These are phyloP conservation scores for Cystodermella granulosa DNA, from an alignment of 1,284 basidiomycete species.

Conservation along the genomic window DNA sequence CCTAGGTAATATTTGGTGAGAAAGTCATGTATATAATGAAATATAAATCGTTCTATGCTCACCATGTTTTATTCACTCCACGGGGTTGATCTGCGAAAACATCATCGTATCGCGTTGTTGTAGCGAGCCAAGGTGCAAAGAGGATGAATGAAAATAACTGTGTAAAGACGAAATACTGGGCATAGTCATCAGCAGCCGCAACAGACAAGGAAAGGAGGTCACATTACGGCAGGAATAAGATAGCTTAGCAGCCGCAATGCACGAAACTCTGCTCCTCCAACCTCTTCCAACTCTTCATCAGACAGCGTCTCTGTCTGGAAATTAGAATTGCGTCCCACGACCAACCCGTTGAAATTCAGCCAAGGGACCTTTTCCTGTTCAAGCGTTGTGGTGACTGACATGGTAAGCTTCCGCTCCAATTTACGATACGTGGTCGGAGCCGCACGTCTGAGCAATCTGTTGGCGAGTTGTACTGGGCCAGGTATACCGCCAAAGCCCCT, in stretches of 20 bases:
- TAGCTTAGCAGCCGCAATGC: constrained; percentile 54
- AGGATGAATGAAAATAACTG: constrained; percentile 61
- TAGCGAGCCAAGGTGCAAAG: constrained; percentile 48
- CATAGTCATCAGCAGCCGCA: constrained; percentile 1
- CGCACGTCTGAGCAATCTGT: constrained; percentile 28
- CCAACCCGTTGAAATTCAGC: constrained; percentile 39
- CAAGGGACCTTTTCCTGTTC: constrained; percentile 32
- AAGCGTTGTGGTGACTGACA: constrained; percentile 30
- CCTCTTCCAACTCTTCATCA: constrained; percentile 67
- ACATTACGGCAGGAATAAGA: constrained; percentile 45
- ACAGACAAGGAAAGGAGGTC: constrained; percentile 5
- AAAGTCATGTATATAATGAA: neutral
- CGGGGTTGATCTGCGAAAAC: constrained; percentile 46
- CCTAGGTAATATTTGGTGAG: constrained; percentile 25
- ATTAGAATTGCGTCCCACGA: constrained; percentile 69
- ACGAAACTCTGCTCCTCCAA: constrained; percentile 80
- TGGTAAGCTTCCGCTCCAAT: constrained; percentile 39
- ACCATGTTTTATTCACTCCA: constrained; percentile 50
- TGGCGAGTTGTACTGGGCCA: constrained; percentile 37
- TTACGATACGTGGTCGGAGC: constrained; percentile 37
- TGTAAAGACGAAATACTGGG: constrained; percentile 47
- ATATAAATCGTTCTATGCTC: constrained; percentile 8
- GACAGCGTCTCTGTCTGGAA: constrained; percentile 64
- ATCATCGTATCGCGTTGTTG: constrained; percentile 41
- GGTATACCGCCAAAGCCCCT: constrained; percentile 47